A percentile compares a stretch with the other conserved stretches of the same genome.
These are phyloP conservation scores for Amylocystis lapponica DNA, from an alignment of 768 basidiomycete genomes.

Conservation along the genomic window DNA sequence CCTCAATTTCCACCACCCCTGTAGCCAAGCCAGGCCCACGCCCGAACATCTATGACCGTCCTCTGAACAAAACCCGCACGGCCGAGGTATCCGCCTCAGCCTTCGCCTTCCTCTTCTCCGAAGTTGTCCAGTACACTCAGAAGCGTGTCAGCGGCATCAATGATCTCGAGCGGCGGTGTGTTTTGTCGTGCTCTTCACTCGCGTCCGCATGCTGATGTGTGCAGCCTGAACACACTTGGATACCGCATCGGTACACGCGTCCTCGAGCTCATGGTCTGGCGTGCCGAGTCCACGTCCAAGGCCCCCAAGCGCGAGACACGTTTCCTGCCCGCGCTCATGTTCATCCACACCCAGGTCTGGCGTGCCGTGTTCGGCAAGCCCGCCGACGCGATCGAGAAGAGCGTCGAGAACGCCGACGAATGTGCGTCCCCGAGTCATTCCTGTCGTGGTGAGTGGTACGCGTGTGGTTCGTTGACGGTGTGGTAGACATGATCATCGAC, in stretches of 20 bases:
- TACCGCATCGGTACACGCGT: slow-evolving; percentile 88
- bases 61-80: slow-evolving; percentile 79
- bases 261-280: slow-evolving; percentile 82
- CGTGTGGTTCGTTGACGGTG: not conserved
- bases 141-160: slow-evolving; percentile 91
- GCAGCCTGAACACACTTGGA: slow-evolving; percentile 85
- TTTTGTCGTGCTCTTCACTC: slow-evolving; percentile 2
- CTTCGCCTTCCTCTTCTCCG: slow-evolving; percentile 87
- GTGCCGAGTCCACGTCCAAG: slow-evolving; percentile 70
- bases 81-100: slow-evolving; percentile 81
- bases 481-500: slow-evolving; percentile 92
- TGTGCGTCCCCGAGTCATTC: slow-evolving; percentile 50
- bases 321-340: slow-evolving; percentile 87
- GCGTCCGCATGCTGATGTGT: not conserved
- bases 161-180: slow-evolving; percentile 88
- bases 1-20: slow-evolving; percentile 41
- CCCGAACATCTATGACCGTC: slow-evolving; percentile 85
- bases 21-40: slow-evolving; percentile 36
- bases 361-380: slow-evolving; percentile 88
- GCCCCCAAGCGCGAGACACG: slow-evolving; percentile 91
- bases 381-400: slow-evolving; percentile 94
- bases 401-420: slow-evolving; percentile 94
- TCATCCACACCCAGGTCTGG: slow-evolving; percentile 94
- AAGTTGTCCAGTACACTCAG: slow-evolving; percentile 94
- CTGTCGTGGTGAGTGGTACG: not conserved